Evolutionary conservation across 2,329 filamentous ascomycete genomes (phyloP).

Genomic region (Colletotrichum falcatum): DNA sequence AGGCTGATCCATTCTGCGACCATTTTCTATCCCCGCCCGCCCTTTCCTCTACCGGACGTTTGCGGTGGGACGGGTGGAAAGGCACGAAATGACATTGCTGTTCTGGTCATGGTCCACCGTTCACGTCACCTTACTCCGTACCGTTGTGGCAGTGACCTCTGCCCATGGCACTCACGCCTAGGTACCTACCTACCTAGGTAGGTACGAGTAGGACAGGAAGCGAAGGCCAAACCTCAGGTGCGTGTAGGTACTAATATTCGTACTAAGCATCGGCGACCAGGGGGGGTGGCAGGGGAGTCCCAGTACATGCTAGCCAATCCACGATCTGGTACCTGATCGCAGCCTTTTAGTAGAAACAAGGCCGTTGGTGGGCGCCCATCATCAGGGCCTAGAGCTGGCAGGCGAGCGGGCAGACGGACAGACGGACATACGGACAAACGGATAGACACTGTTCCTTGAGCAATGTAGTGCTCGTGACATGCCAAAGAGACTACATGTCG

Average conservation of each 20-base stretch:
- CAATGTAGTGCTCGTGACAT: not conserved
- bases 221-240: not conserved
- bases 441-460: not conserved
- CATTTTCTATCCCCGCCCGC: not conserved
- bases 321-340: slow-evolving; percentile 12
- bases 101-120: slow-evolving; percentile 39
- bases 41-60: not conserved
- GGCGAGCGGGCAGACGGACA: not conserved
- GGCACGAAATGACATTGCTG: slow-evolving; percentile 37
- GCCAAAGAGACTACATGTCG: not conserved
- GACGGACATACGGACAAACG: no score
- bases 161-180: not conserved
- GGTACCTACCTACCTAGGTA: no score
- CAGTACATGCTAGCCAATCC: slow-evolving; percentile 6
- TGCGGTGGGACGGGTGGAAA: slow-evolving; percentile 31
- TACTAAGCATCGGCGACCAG: not conserved
- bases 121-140: slow-evolving; percentile 24
- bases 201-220: not conserved
- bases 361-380: not conserved
- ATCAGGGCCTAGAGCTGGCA: not conserved
- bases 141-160: slow-evolving; percentile 25
- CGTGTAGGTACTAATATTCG: no score
- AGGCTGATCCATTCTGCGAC: no score
- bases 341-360: not conserved
- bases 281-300: not conserved